Conservation (phyloP, 345 rosid species). For the Citrus inodora region DNA sequence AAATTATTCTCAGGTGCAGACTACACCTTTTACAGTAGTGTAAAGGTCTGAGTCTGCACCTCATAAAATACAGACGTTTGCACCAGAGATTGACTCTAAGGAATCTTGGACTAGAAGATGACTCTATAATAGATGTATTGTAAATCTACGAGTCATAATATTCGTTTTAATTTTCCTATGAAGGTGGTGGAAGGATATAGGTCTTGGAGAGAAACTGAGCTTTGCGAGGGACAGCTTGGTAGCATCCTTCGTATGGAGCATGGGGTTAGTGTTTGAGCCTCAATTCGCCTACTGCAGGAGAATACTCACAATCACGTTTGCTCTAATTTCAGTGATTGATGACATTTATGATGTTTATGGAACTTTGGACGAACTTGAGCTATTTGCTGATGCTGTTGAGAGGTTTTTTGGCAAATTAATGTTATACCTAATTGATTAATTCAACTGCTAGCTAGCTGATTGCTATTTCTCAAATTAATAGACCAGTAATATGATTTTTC, state of each 20-base stretch:
- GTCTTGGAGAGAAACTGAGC: constrained; percentile 4
- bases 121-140: too few species aligned
- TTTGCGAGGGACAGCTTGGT: constrained; percentile 10
- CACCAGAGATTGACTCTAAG: too few species aligned
- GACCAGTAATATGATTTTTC: too few species aligned
- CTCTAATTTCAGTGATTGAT: constrained; percentile 16
- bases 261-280: constrained; percentile 15
- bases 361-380: constrained; percentile 16
- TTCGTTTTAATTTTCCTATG: neutral
- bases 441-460: too few species aligned
- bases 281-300: constrained; percentile 1
- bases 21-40: too few species aligned
- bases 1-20: too few species aligned
- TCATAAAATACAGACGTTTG: too few species aligned
- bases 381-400: constrained; percentile 20
- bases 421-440: too few species aligned
- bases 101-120: too few species aligned
- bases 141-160: too few species aligned
- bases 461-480: too few species aligned
- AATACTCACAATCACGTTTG: neutral
- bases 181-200: constrained; percentile 26
- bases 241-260: constrained; percentile 6
- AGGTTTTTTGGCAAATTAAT: constrained; percentile 9
- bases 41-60: too few species aligned
- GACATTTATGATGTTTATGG: constrained; percentile 16